These are phyloP conservation scores for Penicillium paneum DNA, from an alignment of 2,329 filamentous ascomycete genomes.

Conservation along the genomic window DNA sequence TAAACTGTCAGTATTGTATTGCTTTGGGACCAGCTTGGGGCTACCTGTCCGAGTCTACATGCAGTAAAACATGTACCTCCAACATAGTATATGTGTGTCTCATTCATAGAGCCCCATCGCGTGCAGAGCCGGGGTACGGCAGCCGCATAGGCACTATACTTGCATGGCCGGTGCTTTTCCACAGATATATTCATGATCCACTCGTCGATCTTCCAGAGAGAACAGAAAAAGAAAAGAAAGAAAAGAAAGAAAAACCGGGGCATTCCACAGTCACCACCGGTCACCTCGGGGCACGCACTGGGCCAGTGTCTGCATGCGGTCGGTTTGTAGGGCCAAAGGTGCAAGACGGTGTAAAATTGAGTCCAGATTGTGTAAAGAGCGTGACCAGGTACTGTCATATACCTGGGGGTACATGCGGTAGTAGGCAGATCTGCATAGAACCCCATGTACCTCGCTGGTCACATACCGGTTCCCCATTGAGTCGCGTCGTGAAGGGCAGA, in stretches of 20 bases:
- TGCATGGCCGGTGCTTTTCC: slow-evolving; percentile 12
- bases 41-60: background rate
- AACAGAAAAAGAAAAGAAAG: background rate
- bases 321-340: slow-evolving; percentile 12
- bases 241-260: slow-evolving; percentile 4
- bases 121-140: slow-evolving; percentile 2
- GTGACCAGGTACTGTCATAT: slow-evolving; percentile 24
- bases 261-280: slow-evolving; percentile 12
- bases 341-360: slow-evolving; percentile 16
- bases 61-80: background rate
- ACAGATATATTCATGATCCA: slow-evolving; percentile 5
- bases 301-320: slow-evolving; percentile 24
- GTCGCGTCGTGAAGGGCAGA: slow-evolving; percentile 27
- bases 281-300: slow-evolving; percentile 25
- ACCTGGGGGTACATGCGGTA: slow-evolving; percentile 11
- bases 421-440: background rate
- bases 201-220: slow-evolving; percentile 1
- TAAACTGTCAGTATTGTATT: background rate
- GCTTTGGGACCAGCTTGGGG: background rate
- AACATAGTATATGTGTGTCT: background rate
- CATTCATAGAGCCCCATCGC: slow-evolving; percentile 1
- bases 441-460: background rate
- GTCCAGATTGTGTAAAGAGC: slow-evolving; percentile 5
- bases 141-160: slow-evolving; percentile 3
- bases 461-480: slow-evolving; percentile 13